These are phyloP conservation scores for Pelargonium australe DNA, from an alignment of 441 rosid genomes.

Conservation along the genomic window DNA sequence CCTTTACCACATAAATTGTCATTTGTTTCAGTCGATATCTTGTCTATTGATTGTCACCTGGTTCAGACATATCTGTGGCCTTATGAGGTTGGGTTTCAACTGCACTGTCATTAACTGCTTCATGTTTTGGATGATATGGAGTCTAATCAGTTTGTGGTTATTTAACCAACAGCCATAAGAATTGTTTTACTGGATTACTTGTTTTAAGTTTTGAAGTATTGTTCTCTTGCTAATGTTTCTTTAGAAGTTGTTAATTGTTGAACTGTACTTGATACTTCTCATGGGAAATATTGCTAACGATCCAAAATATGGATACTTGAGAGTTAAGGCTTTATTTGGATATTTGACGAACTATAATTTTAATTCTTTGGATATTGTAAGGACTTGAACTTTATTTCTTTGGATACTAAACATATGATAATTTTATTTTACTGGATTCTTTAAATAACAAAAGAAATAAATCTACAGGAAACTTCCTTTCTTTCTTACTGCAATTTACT, in stretches of 20 bases:
- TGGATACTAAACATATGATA: not conserved
- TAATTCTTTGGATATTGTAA: not conserved
- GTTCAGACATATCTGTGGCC: not conserved
- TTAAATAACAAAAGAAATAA: not conserved
- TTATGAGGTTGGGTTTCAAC: not conserved
- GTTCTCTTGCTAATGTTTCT: slow-evolving; percentile 1
- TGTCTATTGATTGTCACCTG: slow-evolving; percentile 1
- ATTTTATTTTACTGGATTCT: not conserved
- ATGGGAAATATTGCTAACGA: slow-evolving; percentile 4
- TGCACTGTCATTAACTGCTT: not conserved
- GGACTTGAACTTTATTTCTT: not conserved
- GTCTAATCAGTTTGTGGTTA: not conserved
- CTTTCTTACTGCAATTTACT: not conserved
- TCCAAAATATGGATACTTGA: slow-evolving; percentile 3
- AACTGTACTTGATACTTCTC: not conserved
- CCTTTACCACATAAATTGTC: not conserved
- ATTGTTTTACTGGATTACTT: not conserved
- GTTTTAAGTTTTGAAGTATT: not conserved
- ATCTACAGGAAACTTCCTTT: not conserved
- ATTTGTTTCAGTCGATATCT: slow-evolving; percentile 4
- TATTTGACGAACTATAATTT: not conserved
- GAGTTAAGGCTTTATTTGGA: not conserved
- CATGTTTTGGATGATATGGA: not conserved
- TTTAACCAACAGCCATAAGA: not conserved
- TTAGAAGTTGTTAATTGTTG: not conserved